Evolutionary conservation across 768 basidiomycete genomes (phyloP).

Genomic region (Lentinus tigrinus): DNA sequence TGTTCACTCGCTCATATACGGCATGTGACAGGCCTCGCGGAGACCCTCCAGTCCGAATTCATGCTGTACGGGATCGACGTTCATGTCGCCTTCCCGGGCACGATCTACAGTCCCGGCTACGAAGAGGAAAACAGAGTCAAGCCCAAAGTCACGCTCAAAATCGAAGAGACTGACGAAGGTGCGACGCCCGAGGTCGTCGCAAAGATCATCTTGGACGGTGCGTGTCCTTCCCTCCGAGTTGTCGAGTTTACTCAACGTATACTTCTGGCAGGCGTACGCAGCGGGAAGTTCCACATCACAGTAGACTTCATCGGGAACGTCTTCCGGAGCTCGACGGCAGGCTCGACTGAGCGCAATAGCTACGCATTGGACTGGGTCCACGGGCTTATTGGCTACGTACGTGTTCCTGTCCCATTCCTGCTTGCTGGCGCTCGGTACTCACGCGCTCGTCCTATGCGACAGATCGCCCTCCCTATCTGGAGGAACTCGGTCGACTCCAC

Average conservation of each 20-base stretch:
- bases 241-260: too few species aligned
- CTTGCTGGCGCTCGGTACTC: neutral
- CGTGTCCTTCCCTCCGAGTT: neutral
- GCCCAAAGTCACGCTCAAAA: constrained; percentile 68
- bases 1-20: too few species aligned
- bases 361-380: constrained; percentile 51
- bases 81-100: constrained; percentile 80
- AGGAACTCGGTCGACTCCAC: constrained; percentile 34
- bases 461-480: constrained; percentile 43
- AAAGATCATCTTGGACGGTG: constrained; percentile 55
- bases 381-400: constrained; percentile 35
- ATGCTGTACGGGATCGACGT: constrained; percentile 73
- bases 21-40: too few species aligned
- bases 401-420: too few species aligned
- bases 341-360: constrained; percentile 60
- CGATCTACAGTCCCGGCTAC: constrained; percentile 77
- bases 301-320: constrained; percentile 67
- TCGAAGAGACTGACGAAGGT: constrained; percentile 72
- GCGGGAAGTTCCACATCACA: constrained; percentile 74
- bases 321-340: constrained; percentile 68
- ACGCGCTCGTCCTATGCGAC: neutral
- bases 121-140: constrained; percentile 77
- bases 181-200: constrained; percentile 66
- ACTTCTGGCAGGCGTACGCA: constrained; percentile 60
- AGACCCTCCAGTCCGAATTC: constrained; percentile 78